Percentiles rank a stretch among this genome's conserved stretches.
Evolutionary conservation across 257 asterid genomes (phyloP).

Genomic region (Salvia splendens): DNA sequence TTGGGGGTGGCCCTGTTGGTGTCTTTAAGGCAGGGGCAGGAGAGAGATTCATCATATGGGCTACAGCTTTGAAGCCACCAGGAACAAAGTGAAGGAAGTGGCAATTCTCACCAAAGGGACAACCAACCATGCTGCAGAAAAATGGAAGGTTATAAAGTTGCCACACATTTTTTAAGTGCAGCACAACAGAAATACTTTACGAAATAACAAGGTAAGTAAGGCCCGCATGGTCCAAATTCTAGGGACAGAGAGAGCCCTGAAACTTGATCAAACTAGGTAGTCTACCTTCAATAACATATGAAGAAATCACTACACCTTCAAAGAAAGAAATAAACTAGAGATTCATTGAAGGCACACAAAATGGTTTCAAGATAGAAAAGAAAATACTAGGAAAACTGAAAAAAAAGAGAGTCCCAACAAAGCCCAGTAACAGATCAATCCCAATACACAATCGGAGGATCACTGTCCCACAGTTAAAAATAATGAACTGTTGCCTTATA

Average conservation of each 20-base stretch:
- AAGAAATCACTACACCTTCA: conserved; percentile 5
- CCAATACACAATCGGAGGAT: not conserved
- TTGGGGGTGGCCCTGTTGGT: conserved; percentile 40
- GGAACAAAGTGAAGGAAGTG: conserved; percentile 91
- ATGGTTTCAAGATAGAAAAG: conserved; percentile 10
- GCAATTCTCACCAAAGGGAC: conserved; percentile 75
- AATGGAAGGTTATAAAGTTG: conserved; percentile 23
- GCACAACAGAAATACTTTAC: not conserved
- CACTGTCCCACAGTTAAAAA: not conserved
- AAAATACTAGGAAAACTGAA: not conserved
- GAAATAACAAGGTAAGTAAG: not conserved
- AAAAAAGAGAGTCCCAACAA: conserved; percentile 1
- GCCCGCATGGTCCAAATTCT: not conserved
- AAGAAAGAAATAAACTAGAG: not conserved
- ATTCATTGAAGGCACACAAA: not conserved
- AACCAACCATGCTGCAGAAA: conserved; percentile 67
- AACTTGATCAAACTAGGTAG: not conserved
- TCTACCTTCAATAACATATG: not conserved
- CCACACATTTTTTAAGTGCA: not conserved
- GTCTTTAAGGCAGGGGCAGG: conserved; percentile 58
- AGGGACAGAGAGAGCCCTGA: not conserved
- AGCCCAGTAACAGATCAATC: not conserved
- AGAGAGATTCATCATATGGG: conserved; percentile 74
- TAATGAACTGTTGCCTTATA: not conserved
- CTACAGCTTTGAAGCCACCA: conserved; percentile 82